Evolutionary conservation across 2,329 filamentous ascomycete species (phyloP).

Genomic region (Botryotinia convoluta): DNA sequence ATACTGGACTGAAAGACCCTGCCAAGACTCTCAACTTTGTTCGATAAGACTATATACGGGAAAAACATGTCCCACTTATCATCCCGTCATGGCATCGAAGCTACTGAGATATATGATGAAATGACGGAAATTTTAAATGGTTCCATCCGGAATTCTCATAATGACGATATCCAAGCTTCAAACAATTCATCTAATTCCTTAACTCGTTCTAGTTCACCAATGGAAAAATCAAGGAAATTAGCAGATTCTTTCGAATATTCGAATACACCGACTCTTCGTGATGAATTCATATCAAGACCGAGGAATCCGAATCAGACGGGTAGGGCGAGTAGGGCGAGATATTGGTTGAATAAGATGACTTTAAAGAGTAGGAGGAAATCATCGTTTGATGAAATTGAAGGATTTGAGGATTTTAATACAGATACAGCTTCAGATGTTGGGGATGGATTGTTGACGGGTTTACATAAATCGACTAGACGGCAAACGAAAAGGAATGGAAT

Average conservation of each 20-base stretch:
- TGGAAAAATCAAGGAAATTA: neutral
- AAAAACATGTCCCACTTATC: constrained; percentile 9
- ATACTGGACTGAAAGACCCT: neutral
- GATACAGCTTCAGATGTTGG: constrained; percentile 1
- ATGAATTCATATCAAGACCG: constrained; percentile 19
- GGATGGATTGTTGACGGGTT: constrained; percentile 21
- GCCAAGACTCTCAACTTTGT: constrained; percentile 13
- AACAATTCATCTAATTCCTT: neutral
- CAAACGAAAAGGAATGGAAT: constrained; percentile 27
- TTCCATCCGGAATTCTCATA: neutral
- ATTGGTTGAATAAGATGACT: constrained; percentile 17
- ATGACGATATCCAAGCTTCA: constrained; percentile 8
- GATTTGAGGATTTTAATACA: neutral
- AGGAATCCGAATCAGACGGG: constrained; percentile 19
- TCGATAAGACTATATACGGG: neutral
- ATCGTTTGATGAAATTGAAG: constrained; percentile 6
- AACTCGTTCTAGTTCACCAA: neutral
- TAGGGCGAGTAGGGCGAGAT: constrained; percentile 23
- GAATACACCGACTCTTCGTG: constrained; percentile 21
- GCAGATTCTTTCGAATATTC: constrained; percentile 19
- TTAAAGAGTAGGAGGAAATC: constrained; percentile 6
- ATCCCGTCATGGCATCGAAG: neutral
- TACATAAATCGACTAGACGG: constrained; percentile 10
- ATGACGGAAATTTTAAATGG: neutral
- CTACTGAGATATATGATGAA: constrained; percentile 1